Evolutionary conservation across 2,329 filamentous ascomycete genomes (phyloP).

Genomic region (Cladosporium sp.): DNA sequence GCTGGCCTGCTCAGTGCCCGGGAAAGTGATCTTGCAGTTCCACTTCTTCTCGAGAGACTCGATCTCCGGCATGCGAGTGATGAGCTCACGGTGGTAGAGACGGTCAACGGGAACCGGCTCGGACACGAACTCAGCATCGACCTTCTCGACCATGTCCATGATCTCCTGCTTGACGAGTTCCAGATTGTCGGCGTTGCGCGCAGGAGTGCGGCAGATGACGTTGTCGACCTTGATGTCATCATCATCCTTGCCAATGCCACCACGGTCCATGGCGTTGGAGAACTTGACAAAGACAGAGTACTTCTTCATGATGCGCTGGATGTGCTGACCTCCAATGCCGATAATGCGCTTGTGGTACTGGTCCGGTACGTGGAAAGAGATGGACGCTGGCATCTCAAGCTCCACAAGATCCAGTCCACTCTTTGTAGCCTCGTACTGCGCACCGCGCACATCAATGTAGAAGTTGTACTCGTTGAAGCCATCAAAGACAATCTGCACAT

Average conservation of each 20-base stretch:
- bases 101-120: constrained; percentile 93
- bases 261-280: constrained; percentile 97
- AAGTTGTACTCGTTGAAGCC: constrained; percentile 99
- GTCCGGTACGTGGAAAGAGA: constrained; percentile 98
- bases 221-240: constrained; percentile 99
- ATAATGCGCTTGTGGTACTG: constrained; percentile 99
- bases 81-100: constrained; percentile 90
- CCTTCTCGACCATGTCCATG: constrained; percentile 98
- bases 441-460: constrained; percentile 95
- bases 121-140: constrained; percentile 93
- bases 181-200: constrained; percentile 92
- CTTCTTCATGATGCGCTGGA: constrained; percentile 99
- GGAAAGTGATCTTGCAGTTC: constrained; percentile 99
- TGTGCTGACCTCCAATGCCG: constrained; percentile 96
- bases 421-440: constrained; percentile 90
- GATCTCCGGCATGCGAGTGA: constrained; percentile 83
- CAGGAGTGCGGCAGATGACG: constrained; percentile 95
- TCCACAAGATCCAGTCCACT: constrained; percentile 90
- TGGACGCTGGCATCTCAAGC: constrained; percentile 98
- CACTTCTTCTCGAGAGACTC: constrained; percentile 97
- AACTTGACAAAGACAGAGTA: constrained; percentile 99
- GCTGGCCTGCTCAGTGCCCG: constrained; percentile 94
- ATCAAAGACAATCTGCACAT: constrained; percentile 98
- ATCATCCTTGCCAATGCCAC: constrained; percentile 88
- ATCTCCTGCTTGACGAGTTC: constrained; percentile 99